Evolutionary conservation across 257 asterid genomes (phyloP), one percentile per base, ranked within the genome.

Genomic region (Datura wrightii): DNA sequence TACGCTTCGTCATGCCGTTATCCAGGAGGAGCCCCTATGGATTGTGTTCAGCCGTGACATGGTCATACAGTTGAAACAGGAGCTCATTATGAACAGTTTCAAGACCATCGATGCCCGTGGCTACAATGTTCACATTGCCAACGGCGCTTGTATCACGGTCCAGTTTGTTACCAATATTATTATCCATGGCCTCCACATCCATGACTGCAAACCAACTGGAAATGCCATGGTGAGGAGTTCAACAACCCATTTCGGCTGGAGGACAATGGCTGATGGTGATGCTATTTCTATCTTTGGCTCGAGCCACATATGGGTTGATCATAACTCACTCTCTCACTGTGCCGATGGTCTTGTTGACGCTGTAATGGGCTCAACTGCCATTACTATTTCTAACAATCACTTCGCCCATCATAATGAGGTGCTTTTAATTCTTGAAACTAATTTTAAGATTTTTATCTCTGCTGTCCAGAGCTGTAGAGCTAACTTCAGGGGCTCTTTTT

Each of bases 291-390:
- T 95, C 83, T 95, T 95, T 6, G 97, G 97, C 11, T 91, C 99
- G 44, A 94, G 98, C 88, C 98, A 95, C 74, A 74, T 95, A n/a
- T 95, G 99, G 99, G 89, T 95, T 5, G 99, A 95, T 85, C 99
- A 95, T 79, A 94, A 94, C 78, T 95, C 99, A 4, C 94, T 95
- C 37, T 93, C 97, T 44, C 91, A 93, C 69, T 95, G 99, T 34
- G 97, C 98, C 16, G 99, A 95, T 83, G 99, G 99, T 31, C 97
- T 95, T 78, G 95, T 95, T 31, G 99, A 95, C 85, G 99, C 99
- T 84, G 93, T 95, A 52, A 95, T 95, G 98, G 99, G 99, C 10
- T 95, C 99, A 83, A 95, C 97, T 31, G 95, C 98, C 6, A 90
- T 95, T 62, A 94, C 99, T 86, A 93, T 95, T 86, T 95, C 99